Percentiles rank a stretch among this genome's conserved stretches.
These are phyloP conservation scores for Colletotrichum cuscutae DNA, from an alignment of 2,329 filamentous ascomycete genomes.

Conservation along the genomic window DNA sequence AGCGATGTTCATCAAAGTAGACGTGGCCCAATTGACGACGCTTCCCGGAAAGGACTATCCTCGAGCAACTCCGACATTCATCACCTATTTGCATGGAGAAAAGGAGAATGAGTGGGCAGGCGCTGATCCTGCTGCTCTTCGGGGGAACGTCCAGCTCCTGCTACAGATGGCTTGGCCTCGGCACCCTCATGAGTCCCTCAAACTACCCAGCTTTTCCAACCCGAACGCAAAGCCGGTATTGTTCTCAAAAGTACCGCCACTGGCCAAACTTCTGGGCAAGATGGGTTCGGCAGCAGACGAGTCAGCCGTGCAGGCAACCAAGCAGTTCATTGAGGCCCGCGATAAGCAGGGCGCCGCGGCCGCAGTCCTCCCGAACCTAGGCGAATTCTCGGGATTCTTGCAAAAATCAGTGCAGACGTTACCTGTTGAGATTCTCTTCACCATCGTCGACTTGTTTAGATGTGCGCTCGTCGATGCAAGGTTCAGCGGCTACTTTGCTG, in stretches of 20 bases:
- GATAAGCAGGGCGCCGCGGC: conserved; percentile 68
- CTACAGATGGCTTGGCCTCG: conserved; percentile 78
- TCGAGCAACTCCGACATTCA: conserved; percentile 86
- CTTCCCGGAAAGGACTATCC: conserved; percentile 67
- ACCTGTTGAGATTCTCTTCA: conserved; percentile 76
- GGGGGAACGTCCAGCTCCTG: conserved; percentile 77
- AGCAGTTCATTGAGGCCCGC: conserved; percentile 76
- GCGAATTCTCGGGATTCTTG: conserved; percentile 71
- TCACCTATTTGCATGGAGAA: conserved; percentile 81
- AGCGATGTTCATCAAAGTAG: conserved; percentile 83
- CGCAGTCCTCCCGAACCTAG: conserved; percentile 76
- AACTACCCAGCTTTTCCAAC: conserved; percentile 75
- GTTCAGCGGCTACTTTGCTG: conserved; percentile 83
- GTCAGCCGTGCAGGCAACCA: conserved; percentile 70
- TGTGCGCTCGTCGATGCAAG: conserved; percentile 81
- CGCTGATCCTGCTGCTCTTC: conserved; percentile 74
- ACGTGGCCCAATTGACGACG: conserved; percentile 69
- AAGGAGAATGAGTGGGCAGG: conserved; percentile 86
- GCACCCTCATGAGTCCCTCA: conserved; percentile 80
- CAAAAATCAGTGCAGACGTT: conserved; percentile 64
- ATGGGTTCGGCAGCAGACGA: conserved; percentile 73
- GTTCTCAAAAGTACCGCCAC: conserved; percentile 82
- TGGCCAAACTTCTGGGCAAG: conserved; percentile 84
- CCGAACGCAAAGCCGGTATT: conserved; percentile 73
- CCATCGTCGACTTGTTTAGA: conserved; percentile 86